Percentiles rank a stretch among this genome's conserved stretches.
phyloP scores from a whole-genome alignment of 257 asterid species.

The Ballota nigra region DNA sequence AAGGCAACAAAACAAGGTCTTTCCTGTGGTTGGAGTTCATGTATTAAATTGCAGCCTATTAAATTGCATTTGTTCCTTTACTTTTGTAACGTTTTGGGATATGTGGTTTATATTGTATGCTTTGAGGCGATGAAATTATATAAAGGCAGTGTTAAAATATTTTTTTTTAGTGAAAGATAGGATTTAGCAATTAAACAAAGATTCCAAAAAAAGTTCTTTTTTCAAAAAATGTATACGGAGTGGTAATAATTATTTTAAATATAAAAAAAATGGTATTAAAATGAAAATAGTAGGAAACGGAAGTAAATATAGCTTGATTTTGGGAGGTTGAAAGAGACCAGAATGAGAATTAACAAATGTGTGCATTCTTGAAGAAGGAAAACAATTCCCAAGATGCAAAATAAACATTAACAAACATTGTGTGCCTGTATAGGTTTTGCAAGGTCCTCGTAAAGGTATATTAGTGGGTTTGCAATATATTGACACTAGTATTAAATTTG shows the following conservation, averaged over 20 bases:
- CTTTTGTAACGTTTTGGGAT: not conserved
- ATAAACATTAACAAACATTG: not conserved
- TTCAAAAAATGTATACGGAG: not conserved
- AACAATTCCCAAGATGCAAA: not conserved
- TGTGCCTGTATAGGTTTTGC: not conserved
- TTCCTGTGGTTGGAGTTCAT: not conserved
- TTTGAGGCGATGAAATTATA: not conserved
- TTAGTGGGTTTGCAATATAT: not conserved
- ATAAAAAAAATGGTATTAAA: not conserved
- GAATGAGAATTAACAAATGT: not conserved
- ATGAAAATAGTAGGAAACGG: not conserved
- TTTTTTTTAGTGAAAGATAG: not conserved
- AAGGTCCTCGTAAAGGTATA: constrained; percentile 5
- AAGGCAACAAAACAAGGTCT: not conserved
- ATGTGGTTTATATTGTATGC: not conserved
- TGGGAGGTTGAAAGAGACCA: not conserved
- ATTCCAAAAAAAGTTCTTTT: not conserved
- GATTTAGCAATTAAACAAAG: not conserved
- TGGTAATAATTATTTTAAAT: not conserved
- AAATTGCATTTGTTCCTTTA: not conserved
- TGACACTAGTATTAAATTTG: not conserved
- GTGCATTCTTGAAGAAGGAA: not conserved
- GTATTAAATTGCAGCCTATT: not conserved
- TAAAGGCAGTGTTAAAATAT: not conserved
- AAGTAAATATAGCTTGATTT: not conserved